Evolutionary conservation across 257 asterid genomes (phyloP), one percentile per base, ranked within the genome.

Genomic region (Primulina eburnea): DNA sequence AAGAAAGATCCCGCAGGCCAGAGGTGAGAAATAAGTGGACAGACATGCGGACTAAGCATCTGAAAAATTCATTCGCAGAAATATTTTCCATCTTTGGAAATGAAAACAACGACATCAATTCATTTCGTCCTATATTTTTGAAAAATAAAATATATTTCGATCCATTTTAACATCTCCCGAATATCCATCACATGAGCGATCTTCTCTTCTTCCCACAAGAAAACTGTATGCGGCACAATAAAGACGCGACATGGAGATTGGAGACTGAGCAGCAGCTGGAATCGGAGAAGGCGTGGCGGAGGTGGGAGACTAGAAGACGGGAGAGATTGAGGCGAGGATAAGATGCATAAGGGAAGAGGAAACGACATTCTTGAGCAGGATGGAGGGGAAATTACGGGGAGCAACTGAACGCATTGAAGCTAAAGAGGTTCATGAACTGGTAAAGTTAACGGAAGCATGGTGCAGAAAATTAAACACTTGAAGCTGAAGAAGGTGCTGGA

Each of bases 201-300:
- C 5, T 43, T 35, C 55, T 43, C 14, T 7, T 16, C 57, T 12
- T 14, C 6, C 6, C 53, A 43, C 53, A 43, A 18, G 89, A 86
- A 60, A 84, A 60, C 69, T 87, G 90, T 92, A 6, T 83, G 26
- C 82, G 87, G 71, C 93, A 89, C 64, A 86, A 78, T 72, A 87
- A 87, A 80, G 96, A 92, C 69, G 86, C 93, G 18, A 77, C 92
- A n/a, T 89, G 95, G 97, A 80, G 94, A 80, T 20, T 89, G 95
- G 97, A 80, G 94, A 80, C 83, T 87, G 83, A 89, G 56, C 95
- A 85, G 80, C 89, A 89, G 80, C 76, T 90, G 77, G 92, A 81
- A 35, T 73, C 90, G 35, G 94, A 87, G 83, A 91, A 89, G 74
- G 76, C 76, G 37, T 78, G 96, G 79, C 87, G 85, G 77, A 71